Evolutionary conservation across 805 yeast genomes (phyloP).

Genomic region (Starmerella kuoi): DNA sequence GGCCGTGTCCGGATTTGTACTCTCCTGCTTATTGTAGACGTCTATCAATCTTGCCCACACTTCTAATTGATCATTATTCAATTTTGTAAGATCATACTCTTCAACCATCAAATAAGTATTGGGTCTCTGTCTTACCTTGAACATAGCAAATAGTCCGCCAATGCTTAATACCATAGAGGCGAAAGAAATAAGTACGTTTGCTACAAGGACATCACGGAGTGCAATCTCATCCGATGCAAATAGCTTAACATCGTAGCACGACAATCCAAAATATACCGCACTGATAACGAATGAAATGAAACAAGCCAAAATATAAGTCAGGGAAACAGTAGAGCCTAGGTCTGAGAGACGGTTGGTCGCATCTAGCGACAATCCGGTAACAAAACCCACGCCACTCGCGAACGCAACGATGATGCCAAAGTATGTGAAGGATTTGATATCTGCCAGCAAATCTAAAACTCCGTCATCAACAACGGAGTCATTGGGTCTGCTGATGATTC

Average conservation of each 20-base stretch:
- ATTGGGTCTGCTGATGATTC: not conserved
- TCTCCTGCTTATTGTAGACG: constrained; percentile 21
- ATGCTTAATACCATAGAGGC: constrained; percentile 20
- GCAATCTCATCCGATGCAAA: not conserved
- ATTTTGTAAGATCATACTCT: constrained; percentile 23
- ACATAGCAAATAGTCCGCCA: constrained; percentile 21
- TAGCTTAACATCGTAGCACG: constrained; percentile 11
- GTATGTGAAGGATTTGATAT: constrained; percentile 18
- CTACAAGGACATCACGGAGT: constrained; percentile 20
- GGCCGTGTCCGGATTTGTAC: constrained; percentile 26
- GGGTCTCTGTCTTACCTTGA: constrained; percentile 23
- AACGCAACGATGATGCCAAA: constrained; percentile 21
- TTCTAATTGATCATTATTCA: constrained; percentile 23
- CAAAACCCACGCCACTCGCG: constrained; percentile 23
- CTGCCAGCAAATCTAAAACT: not conserved
- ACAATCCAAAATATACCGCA: constrained; percentile 21
- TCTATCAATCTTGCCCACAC: constrained; percentile 29
- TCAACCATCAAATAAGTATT: constrained; percentile 25
- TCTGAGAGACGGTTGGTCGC: constrained; percentile 22
- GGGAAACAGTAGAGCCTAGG: constrained; percentile 15
- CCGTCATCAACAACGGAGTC: not conserved
- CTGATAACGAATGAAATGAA: constrained; percentile 14
- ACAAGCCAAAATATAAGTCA: constrained; percentile 16
- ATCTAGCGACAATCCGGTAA: constrained; percentile 17
- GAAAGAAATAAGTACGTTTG: constrained; percentile 20